phyloP scores from a whole-genome alignment of 1,284 basidiomycete genomes.

The Moniliophthora roreri region DNA sequence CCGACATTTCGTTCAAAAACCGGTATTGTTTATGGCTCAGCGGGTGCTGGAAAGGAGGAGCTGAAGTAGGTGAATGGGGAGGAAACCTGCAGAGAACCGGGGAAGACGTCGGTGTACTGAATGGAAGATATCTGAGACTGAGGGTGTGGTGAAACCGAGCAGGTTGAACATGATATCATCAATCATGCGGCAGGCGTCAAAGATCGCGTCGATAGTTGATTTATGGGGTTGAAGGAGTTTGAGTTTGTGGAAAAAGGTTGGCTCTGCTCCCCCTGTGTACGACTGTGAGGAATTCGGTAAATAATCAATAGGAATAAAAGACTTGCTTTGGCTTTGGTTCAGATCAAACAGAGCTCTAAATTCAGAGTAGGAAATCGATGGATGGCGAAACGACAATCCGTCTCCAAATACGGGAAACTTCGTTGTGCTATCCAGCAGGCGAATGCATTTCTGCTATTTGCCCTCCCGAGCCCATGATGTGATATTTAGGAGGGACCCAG shows the following conservation, averaged over 20 bases:
- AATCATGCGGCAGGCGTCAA: conserved; percentile 11
- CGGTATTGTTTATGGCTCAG: neutral
- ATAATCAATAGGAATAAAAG: conserved; percentile 1
- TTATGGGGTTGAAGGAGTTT: conserved; percentile 14
- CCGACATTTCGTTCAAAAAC: neutral
- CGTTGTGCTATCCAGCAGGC: too few species aligned
- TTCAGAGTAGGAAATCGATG: conserved; percentile 78
- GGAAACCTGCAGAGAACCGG: too few species aligned
- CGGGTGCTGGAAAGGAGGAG: neutral
- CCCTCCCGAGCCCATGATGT: too few species aligned
- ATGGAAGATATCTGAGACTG: conserved; percentile 46
- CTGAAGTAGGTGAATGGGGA: neutral
- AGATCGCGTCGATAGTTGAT: conserved; percentile 8
- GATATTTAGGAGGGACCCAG: too few species aligned
- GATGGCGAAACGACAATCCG: conserved; percentile 62
- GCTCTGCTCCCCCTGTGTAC: conserved; percentile 67
- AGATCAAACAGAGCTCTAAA: conserved; percentile 69
- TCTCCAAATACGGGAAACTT: too few species aligned
- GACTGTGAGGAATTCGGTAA: conserved; percentile 13
- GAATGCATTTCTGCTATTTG: too few species aligned
- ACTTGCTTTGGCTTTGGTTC: conserved; percentile 73
- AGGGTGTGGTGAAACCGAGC: conserved; percentile 64
- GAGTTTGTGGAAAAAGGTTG: conserved; percentile 13
- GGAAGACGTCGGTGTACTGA: conserved; percentile 20
- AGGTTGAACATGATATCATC: conserved; percentile 63